Percentiles rank a stretch among this genome's conserved stretches.
These are phyloP conservation scores for Fusarium phyllophilum DNA, from an alignment of 2,329 filamentous ascomycete species.

Conservation along the genomic window DNA sequence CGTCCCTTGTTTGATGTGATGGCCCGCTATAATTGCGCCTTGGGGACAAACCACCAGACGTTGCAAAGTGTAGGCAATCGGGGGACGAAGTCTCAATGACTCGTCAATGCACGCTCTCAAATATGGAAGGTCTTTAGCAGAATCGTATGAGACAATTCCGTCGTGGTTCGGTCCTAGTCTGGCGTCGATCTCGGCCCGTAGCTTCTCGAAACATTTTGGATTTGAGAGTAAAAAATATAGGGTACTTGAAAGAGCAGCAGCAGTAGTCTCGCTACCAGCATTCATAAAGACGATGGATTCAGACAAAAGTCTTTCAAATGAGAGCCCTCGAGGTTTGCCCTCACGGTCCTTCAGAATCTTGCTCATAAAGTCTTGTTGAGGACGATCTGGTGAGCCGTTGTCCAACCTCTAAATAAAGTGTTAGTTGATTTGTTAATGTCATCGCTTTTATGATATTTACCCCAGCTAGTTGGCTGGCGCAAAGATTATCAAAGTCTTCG, in stretches of 20 bases:
- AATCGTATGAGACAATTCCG: not conserved
- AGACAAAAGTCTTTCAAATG: not conserved
- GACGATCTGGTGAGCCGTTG: not conserved
- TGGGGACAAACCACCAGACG: not conserved
- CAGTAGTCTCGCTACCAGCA: not conserved
- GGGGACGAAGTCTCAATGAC: not conserved
- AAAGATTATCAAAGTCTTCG: not conserved
- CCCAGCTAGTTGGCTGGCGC: not conserved
- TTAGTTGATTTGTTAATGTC: not conserved
- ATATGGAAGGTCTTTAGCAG: not conserved
- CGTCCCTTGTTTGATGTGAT: not conserved
- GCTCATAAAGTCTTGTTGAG: not conserved
- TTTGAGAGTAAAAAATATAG: not conserved
- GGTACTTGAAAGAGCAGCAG: not conserved
- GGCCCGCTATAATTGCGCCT: not conserved
- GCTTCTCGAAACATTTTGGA: not conserved
- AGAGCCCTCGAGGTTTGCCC: not conserved
- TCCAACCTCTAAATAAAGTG: not conserved
- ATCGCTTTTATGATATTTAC: not conserved
- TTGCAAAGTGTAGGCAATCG: not conserved
- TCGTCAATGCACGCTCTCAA: not conserved
- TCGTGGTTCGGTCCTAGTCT: not conserved
- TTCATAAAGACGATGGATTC: not conserved
- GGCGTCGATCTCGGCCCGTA: not conserved
- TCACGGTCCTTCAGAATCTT: not conserved